Evolutionary conservation across 768 basidiomycete species (phyloP).

Genomic region (Pluteus cervinus): DNA sequence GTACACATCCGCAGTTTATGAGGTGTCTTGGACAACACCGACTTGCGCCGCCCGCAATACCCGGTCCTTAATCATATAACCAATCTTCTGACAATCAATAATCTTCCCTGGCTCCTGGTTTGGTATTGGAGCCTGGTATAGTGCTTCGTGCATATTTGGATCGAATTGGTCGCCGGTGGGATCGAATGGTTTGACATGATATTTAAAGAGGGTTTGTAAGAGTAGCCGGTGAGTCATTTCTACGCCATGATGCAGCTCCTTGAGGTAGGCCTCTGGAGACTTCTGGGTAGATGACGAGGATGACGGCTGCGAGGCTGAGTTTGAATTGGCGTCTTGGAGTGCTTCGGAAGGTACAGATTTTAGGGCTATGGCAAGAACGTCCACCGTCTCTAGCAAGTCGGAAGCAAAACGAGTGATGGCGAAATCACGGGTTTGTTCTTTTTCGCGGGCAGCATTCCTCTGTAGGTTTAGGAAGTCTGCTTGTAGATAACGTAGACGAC

Average conservation of each 20-base stretch:
- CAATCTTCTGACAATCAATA: constrained; percentile 84
- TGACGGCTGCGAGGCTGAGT: constrained; percentile 21
- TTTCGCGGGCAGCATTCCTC: constrained; percentile 86
- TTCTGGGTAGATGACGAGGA: constrained; percentile 38
- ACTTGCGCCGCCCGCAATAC: constrained; percentile 94
- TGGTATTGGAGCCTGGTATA: constrained; percentile 90
- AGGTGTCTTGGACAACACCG: constrained; percentile 79
- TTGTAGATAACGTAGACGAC: constrained; percentile 84
- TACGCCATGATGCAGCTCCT: constrained; percentile 80
- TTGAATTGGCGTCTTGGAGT: constrained; percentile 21
- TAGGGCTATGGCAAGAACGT: constrained; percentile 81
- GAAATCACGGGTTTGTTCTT: constrained; percentile 88
- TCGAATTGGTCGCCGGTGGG: constrained; percentile 92
- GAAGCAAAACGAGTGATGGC: constrained; percentile 88
- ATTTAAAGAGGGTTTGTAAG: constrained; percentile 84
- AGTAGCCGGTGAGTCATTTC: constrained; percentile 88
- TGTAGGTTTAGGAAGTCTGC: constrained; percentile 96
- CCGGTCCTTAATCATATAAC: constrained; percentile 93
- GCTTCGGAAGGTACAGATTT: constrained; percentile 64
- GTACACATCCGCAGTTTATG: constrained; percentile 21
- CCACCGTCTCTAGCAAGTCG: constrained; percentile 87
- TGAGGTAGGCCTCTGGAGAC: constrained; percentile 50
- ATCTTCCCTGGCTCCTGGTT: constrained; percentile 86
- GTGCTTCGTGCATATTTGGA: constrained; percentile 91
- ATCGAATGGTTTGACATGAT: constrained; percentile 88